Conservation (phyloP, 2,329 filamentous ascomycete species). For the Stemphylium vesicarium region DNA sequence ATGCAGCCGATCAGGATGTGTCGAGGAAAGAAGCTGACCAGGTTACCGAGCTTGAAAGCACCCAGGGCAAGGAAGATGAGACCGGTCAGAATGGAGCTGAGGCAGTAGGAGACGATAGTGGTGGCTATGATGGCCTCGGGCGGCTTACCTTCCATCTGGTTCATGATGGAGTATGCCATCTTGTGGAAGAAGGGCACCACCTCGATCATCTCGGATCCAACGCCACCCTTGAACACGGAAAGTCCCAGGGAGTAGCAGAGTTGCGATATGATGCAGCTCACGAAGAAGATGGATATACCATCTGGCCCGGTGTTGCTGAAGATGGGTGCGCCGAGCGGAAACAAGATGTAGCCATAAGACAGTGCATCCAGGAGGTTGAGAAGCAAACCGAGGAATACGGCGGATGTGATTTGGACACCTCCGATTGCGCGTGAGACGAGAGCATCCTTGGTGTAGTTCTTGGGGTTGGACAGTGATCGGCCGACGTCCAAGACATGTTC, state of each 20-base stretch:
- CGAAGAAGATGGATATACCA: conserved; percentile 98
- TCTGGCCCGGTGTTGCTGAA: conserved; percentile 88
- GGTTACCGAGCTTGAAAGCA: conserved; percentile 81
- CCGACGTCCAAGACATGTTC: conserved; percentile 29
- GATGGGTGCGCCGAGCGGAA: conserved; percentile 84
- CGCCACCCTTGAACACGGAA: conserved; percentile 86
- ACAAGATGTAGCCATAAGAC: conserved; percentile 89
- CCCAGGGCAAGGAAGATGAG: conserved; percentile 92
- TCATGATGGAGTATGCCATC: conserved; percentile 90
- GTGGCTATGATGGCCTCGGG: conserved; percentile 89
- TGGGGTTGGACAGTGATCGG: conserved; percentile 62
- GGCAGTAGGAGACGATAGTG: conserved; percentile 87
- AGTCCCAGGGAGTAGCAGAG: conserved; percentile 83
- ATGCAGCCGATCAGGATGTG: conserved; percentile 98
- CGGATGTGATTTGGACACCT: conserved; percentile 76
- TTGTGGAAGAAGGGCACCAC: conserved; percentile 99
- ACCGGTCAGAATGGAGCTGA: conserved; percentile 90
- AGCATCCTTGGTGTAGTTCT: conserved; percentile 71
- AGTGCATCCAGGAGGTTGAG: conserved; percentile 94
- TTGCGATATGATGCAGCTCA: conserved; percentile 95
- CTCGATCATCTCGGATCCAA: conserved; percentile 98
- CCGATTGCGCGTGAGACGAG: conserved; percentile 69
- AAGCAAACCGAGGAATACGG: conserved; percentile 85
- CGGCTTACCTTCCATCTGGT: conserved; percentile 77
- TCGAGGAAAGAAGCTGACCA: conserved; percentile 95